A percentile compares a stretch with the other conserved stretches of the same genome.
These are phyloP conservation scores for Chrysoporthe austroafricana DNA, from an alignment of 2,329 filamentous ascomycete species.

Conservation along the genomic window DNA sequence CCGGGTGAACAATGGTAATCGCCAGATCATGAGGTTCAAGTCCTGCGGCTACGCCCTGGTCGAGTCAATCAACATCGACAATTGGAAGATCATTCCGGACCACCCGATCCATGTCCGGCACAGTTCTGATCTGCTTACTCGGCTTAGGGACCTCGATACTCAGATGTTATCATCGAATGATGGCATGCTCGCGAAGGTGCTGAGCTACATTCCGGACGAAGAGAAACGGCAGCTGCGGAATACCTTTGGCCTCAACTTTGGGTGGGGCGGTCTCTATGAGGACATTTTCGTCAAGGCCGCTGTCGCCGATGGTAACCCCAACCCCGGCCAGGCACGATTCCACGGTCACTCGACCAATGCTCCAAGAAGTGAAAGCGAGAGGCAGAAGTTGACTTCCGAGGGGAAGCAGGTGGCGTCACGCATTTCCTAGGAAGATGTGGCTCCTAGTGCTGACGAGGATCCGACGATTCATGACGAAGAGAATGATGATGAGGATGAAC, in stretches of 20 bases:
- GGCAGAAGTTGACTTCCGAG: conserved; percentile 10
- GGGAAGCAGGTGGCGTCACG: conserved; percentile 17
- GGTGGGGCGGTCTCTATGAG: conserved; percentile 44
- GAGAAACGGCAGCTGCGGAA: conserved; percentile 39
- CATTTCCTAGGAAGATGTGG: conserved; percentile 14
- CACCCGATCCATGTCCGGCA: conserved; percentile 30
- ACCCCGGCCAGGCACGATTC: conserved; percentile 46
- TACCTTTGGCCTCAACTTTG: conserved; percentile 42
- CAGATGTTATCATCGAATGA: conserved; percentile 45
- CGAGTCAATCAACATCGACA: conserved; percentile 40
- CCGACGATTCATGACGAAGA: conserved; percentile 15
- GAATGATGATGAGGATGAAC: background rate
- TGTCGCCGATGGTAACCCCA: conserved; percentile 40
- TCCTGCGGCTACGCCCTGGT: conserved; percentile 65
- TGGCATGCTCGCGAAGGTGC: conserved; percentile 41
- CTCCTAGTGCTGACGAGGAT: background rate
- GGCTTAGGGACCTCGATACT: conserved; percentile 27
- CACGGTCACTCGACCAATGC: conserved; percentile 36
- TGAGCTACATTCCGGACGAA: conserved; percentile 34
- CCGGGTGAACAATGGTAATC: conserved; percentile 32
- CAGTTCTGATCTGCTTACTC: conserved; percentile 18
- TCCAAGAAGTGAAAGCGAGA: conserved; percentile 11
- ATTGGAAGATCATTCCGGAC: conserved; percentile 39
- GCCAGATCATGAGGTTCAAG: conserved; percentile 53
- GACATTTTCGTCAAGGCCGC: conserved; percentile 39